Conservation (phyloP, 106 monocot genomes). For the Dendrobium nobile region DNA sequence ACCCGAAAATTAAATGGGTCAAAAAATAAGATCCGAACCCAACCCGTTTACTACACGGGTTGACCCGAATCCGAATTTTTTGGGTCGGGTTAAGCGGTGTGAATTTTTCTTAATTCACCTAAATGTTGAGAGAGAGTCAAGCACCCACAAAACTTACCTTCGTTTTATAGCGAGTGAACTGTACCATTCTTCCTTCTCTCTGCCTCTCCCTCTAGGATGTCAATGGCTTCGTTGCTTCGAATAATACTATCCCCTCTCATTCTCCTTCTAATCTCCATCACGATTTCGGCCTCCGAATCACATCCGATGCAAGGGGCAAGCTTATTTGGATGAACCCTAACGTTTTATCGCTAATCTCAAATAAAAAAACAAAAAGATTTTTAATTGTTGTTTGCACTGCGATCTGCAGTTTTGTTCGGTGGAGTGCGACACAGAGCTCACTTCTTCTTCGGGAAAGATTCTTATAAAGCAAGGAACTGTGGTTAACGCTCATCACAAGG, state of each 20-base stretch:
- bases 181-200: neutral
- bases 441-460: constrained; percentile 39
- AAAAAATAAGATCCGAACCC: no score
- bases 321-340: neutral
- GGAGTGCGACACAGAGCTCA: constrained; percentile 10
- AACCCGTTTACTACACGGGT: no score
- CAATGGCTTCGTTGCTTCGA: neutral
- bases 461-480: constrained; percentile 92
- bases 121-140: no score
- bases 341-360: neutral
- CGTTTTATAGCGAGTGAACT: no score
- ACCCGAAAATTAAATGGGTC: no score
- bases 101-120: no score
- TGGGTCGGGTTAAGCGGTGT: no score
- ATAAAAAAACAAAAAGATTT: neutral
- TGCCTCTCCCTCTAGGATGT: neutral
- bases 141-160: no score
- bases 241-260: neutral
- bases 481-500: constrained; percentile 90
- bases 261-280: neutral
- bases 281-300: neutral
- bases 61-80: no score
- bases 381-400: neutral
- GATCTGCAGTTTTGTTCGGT: constrained; percentile 39
- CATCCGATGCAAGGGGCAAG: constrained; percentile 7